Evolutionary conservation across 805 yeast genomes (phyloP), one percentile per base, ranked within the genome.

Genomic region (Starmera pachycereana): DNA sequence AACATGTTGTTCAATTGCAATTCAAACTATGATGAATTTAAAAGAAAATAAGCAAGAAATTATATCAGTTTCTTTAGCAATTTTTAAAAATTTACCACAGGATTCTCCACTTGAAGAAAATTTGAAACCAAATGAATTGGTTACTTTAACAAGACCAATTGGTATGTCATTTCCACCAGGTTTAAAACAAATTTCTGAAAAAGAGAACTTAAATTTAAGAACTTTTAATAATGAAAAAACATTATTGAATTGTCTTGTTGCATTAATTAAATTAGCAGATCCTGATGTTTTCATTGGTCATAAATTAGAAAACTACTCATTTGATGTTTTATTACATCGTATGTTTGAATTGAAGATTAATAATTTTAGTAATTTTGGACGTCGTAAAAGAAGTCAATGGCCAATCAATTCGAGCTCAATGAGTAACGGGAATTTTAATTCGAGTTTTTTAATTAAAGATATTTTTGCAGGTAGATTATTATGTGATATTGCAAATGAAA

Each of bases 221-320:
- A 57, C 73, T 8, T 82, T 84, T 52, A 80, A 78, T 28, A 80
- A 74, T 47, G 97, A 92, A 53, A 77, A 76, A 44, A 73, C 84
- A 0, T 58, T 92, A 53, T 66, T 92, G 37, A 76, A 76, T 44
- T 81, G 85, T 57, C 72, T 92, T 37, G 69, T 88, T 40, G 90
- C 85, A 0, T 59, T 77, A 53, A 62, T 90, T 36, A 81, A 78
- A 49, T 63, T 27, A 33, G 64, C 72, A n/a, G 98, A 92, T 59
- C 97, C 97, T 0, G 98, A 92, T 64, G 81, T 88, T 2, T 74
- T 87, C 39, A 57, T 90, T 32, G 98, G 98, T 28, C 97, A 92
- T 57, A 70, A 81, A 47, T 63, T 92, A 44, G 96, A 90, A 47
- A 76, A 74, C 46, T 72, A 85, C 11, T 78, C 88, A 11, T 60